Evolutionary conservation across 495 filamentous ascomycete species (phyloP), one percentile per base, ranked within the genome.

Genomic region (Jackrogersella multiformis): DNA sequence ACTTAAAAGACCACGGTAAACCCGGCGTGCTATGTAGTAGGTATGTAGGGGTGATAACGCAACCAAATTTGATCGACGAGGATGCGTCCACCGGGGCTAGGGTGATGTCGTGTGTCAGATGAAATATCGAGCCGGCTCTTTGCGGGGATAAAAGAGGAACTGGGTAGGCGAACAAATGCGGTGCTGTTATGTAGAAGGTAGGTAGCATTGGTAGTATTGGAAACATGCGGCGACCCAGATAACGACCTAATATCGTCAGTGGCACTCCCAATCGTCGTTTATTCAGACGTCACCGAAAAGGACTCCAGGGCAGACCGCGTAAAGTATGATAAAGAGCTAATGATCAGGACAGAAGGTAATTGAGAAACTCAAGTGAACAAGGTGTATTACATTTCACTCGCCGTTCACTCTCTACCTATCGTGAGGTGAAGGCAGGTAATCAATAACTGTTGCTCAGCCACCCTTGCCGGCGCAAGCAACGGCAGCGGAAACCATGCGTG

Each of bases 111-210:
- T 58, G 36, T 56, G 63, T 71, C 63, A 71, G 68, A 71, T 66
- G 64, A 42, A 44, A 62, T 67, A 67, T 60, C 44, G 56, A 54
- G 15, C 41, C 54, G 55, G 59, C 54, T 67, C 68, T 63, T 64
- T 71, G 63, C 68, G 68, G 68, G 63, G 68, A 71, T 71, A 71
- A 56, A n/a, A 61, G 36, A 62, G 56, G 39, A 38, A 45, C 62
- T 57, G 64, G 53, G 32, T 52, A n/a, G n/a, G n/a, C n/a, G 32
- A 61, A 26, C 30, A 36, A 42, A 41, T 48, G 66, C 34, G 24
- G 28, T 54, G 61, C 66, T 53, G 46, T 42, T 65, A 66, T 61
- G 36, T 51, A 57, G 51, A 36, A 57, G 51, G 67, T 66, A n/a
- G n/a, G n/a, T n/a, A n/a, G n/a, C n/a, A n/a, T n/a, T n/a, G n/a